Evolutionary conservation across 1,284 basidiomycete species (phyloP), one percentile per base, ranked within the genome.

Genomic region (Marasmius tenuissimus): DNA sequence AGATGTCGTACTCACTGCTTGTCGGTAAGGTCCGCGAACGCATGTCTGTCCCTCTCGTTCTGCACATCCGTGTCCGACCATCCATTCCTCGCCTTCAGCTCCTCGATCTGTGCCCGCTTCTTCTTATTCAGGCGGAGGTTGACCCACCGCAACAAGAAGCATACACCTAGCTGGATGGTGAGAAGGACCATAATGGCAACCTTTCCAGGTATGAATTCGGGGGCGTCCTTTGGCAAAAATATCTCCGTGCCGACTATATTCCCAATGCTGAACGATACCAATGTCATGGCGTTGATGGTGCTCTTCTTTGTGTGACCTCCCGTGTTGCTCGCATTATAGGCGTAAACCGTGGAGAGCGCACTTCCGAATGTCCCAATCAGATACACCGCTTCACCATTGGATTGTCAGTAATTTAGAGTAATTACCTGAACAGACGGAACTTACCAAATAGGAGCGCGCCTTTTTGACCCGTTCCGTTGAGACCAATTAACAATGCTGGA

Each of bases 301-400:
- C 78, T 82, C 75, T 89, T 90, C 77, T 90, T 89, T 1, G 86
- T 89, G 58, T 86, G 83, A 2, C 87, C 88, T 48, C 81, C 81
- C 0, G 84, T 88, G 68, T 90, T 89, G 54, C 83, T 84, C 0
- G 86, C 85, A 59, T 88, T 88, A 67, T 87, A 89, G 0, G 85
- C 84, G 65, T 88, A 90, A 18, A 90, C 78, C 0, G 83, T 81
- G 0, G 86, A 81, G 3, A 89, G 72, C 0, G 85, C 81, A 53
- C 83, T 85, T 9, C 86, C 86, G 65, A 85, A 88, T 2, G 84
- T 84, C 16, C 79, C 78, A 39, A 83, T 78, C n/a, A 90, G 73
- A 65, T 88, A 87, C 8, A 78, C 76, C 11, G 77, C 85, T 86
- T 53, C 18, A 37, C 48, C 33, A 12, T 51, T 35, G 20, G 20